Percentiles rank a stretch among this genome's conserved stretches.
These are phyloP conservation scores for Eucalyptus regnans DNA, from an alignment of 345 rosid species.

Conservation along the genomic window DNA sequence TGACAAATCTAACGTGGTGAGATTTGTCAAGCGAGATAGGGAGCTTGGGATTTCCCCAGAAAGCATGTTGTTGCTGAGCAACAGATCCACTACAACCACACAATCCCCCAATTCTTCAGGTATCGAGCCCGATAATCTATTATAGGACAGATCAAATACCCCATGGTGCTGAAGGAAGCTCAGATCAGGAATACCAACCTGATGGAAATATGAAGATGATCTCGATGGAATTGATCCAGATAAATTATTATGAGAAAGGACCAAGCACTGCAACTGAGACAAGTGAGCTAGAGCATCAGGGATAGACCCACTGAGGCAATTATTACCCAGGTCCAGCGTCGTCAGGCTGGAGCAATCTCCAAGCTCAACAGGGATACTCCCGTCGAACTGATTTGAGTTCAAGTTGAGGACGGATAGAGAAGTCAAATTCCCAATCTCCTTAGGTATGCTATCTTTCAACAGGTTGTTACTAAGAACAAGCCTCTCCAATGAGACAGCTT, in stretches of 20 bases:
- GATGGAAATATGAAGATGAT: conserved; percentile 55
- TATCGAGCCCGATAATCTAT: conserved; percentile 51
- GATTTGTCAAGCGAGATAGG: conserved; percentile 48
- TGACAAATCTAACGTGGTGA: conserved; percentile 69
- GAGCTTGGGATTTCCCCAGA: conserved; percentile 68
- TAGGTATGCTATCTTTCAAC: conserved; percentile 46
- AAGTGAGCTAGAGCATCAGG: conserved; percentile 46
- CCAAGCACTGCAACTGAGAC: conserved; percentile 67
- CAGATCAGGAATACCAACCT: conserved; percentile 48
- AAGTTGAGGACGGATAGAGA: conserved; percentile 54
- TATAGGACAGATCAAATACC: conserved; percentile 55
- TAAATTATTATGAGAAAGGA: conserved; percentile 67
- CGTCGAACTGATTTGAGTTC: conserved; percentile 63
- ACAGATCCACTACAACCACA: conserved; percentile 52
- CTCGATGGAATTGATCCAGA: conserved; percentile 62
- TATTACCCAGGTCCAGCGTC: conserved; percentile 74
- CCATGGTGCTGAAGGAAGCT: conserved; percentile 92
- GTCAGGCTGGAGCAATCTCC: conserved; percentile 58
- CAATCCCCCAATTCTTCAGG: conserved; percentile 72
- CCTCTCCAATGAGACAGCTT: conserved; percentile 38
- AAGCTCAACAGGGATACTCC: conserved; percentile 52
- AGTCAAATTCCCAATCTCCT: conserved; percentile 59
- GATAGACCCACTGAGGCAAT: conserved; percentile 59
- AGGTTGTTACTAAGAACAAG: conserved; percentile 56
- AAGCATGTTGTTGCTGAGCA: conserved; percentile 56